Evolutionary conservation across 1,284 basidiomycete genomes (phyloP), one percentile per base, ranked within the genome.

Genomic region (Golubevia pallescens): DNA sequence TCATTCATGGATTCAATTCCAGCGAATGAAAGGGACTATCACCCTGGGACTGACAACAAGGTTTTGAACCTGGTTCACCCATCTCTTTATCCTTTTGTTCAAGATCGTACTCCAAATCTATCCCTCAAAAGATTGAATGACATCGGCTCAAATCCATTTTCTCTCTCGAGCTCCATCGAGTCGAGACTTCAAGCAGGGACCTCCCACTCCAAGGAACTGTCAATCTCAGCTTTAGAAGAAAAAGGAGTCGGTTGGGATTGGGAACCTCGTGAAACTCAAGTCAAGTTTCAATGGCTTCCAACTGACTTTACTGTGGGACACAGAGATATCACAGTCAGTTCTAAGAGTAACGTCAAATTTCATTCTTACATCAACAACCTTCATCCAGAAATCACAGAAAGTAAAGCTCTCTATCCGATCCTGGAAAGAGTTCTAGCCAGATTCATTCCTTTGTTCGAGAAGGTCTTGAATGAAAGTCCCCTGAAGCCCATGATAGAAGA

Each of bases 11-110:
- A 38, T 38, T 38, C 10, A 4, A 38, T 38, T 38, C 34, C 34
- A n/a, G n/a, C n/a, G n/a, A n/a, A n/a, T n/a, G n/a, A n/a, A n/a
- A n/a, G n/a, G n/a, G 88, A 89, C 73, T 89, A 88, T 88, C 88
- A 88, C 68, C 88, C 88, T 0, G 83, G 86, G 8, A 88, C 88
- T 4, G 78, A 88, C 48, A 76, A 81, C 1, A 86, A 84, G 60
- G 88, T 88, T 4, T 78, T 83, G 53, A 84, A 85, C 64, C 85
- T 89, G 21, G 81, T 90, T 28, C 89, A 90, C 73, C 89, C 88
- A 0, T 86, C 79, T 58, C 76, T 87, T 14, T 86, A 87, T 71
- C 86, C 86, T 53, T 75, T 89, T 3, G 86, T 89, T 14, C 89
- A 89, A 73, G 84, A 85, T 58, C 77, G 76, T 34, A 88, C 89